These are phyloP conservation scores for Nicotiana noctiflora DNA, from an alignment of 257 asterid species.

Conservation along the genomic window DNA sequence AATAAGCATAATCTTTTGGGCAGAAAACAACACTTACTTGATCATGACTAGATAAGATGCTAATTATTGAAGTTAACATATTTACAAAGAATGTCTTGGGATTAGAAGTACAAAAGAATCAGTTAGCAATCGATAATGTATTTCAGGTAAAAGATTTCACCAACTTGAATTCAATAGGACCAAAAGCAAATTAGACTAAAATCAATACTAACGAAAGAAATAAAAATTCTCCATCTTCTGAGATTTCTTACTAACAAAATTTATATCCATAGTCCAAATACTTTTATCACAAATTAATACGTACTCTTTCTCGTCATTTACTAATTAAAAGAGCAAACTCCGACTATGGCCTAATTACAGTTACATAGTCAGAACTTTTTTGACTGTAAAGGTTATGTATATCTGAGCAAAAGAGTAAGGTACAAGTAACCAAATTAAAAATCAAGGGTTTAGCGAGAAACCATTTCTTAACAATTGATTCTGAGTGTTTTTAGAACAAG, in stretches of 20 bases:
- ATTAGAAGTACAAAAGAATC: constrained; percentile 13
- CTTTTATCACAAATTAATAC: neutral
- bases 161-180: constrained; percentile 7
- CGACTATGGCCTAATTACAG: neutral
- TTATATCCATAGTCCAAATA: neutral
- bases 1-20: constrained; percentile 4
- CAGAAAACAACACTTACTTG: constrained; percentile 12
- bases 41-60: constrained; percentile 6
- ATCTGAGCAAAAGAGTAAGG: neutral
- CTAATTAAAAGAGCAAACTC: neutral
- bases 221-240: neutral
- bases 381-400: neutral
- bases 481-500: neutral
- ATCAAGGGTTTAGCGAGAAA: constrained; percentile 8
- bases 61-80: too few relatives aligned
- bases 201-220: neutral
- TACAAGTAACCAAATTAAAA: neutral
- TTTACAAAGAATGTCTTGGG: constrained; percentile 6
- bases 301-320: neutral
- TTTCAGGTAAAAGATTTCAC: neutral
- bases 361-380: constrained; percentile 8
- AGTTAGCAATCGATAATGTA: neutral
- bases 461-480: neutral
- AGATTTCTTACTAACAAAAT: neutral
- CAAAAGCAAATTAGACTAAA: neutral